Percentiles rank a stretch among this genome's conserved stretches.
Conservation (phyloP, 768 basidiomycete genomes). For the Hysterangium stoloniferum region DNA sequence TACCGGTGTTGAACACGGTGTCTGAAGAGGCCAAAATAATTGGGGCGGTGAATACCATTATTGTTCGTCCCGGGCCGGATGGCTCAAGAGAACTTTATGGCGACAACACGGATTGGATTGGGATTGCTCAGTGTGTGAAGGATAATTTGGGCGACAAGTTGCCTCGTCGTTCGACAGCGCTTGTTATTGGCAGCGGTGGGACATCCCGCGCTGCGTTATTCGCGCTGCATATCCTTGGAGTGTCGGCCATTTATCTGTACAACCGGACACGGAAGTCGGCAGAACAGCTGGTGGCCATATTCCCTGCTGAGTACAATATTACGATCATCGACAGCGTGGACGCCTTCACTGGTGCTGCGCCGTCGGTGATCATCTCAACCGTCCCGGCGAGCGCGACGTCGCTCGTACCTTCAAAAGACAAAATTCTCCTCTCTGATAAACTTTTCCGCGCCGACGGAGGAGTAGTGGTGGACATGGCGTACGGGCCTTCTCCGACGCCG, state of each 20-base stretch:
- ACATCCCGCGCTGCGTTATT: slow-evolving; percentile 93
- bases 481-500: slow-evolving; percentile 81
- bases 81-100: slow-evolving; percentile 58
- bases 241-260: slow-evolving; percentile 70
- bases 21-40: slow-evolving; percentile 78
- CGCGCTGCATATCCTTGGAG: slow-evolving; percentile 65
- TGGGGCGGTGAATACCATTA: slow-evolving; percentile 93
- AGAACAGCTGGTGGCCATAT: slow-evolving; percentile 53
- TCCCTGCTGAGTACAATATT: slow-evolving; percentile 57
- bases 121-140: slow-evolving; percentile 56
- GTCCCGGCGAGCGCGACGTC: slow-evolving; percentile 68
- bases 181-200: slow-evolving; percentile 94
- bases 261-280: slow-evolving; percentile 81
- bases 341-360: slow-evolving; percentile 42
- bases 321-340: slow-evolving; percentile 53
- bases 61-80: slow-evolving; percentile 39
- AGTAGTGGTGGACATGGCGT: slow-evolving; percentile 90
- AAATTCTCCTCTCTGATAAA: slow-evolving; percentile 46
- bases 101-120: slow-evolving; percentile 96
- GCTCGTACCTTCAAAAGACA: slow-evolving; percentile 24
- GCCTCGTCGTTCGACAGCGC: slow-evolving; percentile 40
- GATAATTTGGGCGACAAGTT: slow-evolving; percentile 31
- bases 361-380: slow-evolving; percentile 80
- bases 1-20: slow-evolving; percentile 71
- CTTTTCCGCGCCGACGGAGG: slow-evolving; percentile 33